Percentiles rank a stretch among this genome's conserved stretches.
Evolutionary conservation across 2,329 filamentous ascomycete species (phyloP).

Genomic region (Dissoconium aciculare): DNA sequence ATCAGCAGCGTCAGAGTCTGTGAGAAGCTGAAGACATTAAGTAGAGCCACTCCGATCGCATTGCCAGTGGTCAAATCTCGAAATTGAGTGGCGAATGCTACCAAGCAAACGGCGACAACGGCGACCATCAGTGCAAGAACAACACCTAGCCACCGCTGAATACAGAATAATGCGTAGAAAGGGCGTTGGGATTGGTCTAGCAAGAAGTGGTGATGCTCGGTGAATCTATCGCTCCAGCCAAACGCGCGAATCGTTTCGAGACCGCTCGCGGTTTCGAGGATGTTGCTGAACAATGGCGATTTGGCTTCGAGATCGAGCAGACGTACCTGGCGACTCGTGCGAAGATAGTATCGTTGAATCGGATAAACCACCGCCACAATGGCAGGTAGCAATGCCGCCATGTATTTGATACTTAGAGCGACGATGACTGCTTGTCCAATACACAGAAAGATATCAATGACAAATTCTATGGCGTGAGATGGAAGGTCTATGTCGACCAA

Average conservation of each 20-base stretch:
- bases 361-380: constrained; percentile 21
- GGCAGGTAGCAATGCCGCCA: constrained; percentile 27
- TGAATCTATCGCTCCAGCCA: constrained; percentile 29
- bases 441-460: constrained; percentile 4
- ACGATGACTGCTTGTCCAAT: constrained; percentile 7
- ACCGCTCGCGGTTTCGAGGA: constrained; percentile 36
- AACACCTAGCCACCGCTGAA: constrained; percentile 32
- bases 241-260: constrained; percentile 38
- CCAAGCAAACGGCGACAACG: constrained; percentile 1
- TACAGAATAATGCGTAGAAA: constrained; percentile 31
- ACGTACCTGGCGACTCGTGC: constrained; percentile 34
- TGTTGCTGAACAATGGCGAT: constrained; percentile 37
- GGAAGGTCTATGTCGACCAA: constrained; percentile 31
- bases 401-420: constrained; percentile 22
- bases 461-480: too few species aligned
- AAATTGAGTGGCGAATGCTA: constrained; percentile 1
- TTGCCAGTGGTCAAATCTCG: too few species aligned
- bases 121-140: constrained; percentile 24
- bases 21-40: neutral
- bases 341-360: constrained; percentile 34
- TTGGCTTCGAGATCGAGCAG: constrained; percentile 40
- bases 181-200: constrained; percentile 31
- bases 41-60: neutral
- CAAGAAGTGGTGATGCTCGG: constrained; percentile 24
- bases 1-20: neutral